Conservation (phyloP, 371 early-diverging fungal genomes). For the Mortierella sp. region DNA sequence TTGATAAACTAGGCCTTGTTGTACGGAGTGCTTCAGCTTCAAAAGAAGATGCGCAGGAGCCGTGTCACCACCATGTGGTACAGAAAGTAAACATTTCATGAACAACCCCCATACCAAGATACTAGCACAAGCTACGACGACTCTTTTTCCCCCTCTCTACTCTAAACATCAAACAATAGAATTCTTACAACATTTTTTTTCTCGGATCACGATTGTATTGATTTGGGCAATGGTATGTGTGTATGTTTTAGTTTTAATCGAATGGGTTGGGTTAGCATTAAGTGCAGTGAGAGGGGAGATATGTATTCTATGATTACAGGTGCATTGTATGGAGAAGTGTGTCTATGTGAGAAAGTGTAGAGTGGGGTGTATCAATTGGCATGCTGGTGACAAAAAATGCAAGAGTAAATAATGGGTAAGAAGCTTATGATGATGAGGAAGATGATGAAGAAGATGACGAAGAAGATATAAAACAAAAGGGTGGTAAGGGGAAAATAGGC, state of each 20-base stretch:
- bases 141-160: not conserved
- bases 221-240: not conserved
- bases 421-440: too few relatives aligned
- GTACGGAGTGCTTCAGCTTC: constrained; percentile 97
- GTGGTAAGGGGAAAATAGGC: not conserved
- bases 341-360: constrained; percentile 3
- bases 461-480: too few relatives aligned
- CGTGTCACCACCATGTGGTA: constrained; percentile 63
- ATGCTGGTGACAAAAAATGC: constrained; percentile 6
- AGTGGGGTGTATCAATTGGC: constrained; percentile 4
- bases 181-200: not conserved
- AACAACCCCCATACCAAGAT: not conserved
- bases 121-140: not conserved
- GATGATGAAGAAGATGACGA: too few relatives aligned
- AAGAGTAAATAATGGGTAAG: not conserved
- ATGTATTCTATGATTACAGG: constrained; percentile 3
- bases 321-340: not conserved
- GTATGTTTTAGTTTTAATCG: not conserved
- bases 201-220: not conserved
- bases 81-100: constrained; percentile 51
- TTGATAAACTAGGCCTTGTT: constrained; percentile 75
- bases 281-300: not conserved
- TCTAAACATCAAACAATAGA: constrained; percentile 3
- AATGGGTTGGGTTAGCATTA: not conserved
- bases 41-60: constrained; percentile 94